Evolutionary conservation across 345 rosid genomes (phyloP), one percentile per base, ranked within the genome.

Genomic region (Isatis tinctoria): DNA sequence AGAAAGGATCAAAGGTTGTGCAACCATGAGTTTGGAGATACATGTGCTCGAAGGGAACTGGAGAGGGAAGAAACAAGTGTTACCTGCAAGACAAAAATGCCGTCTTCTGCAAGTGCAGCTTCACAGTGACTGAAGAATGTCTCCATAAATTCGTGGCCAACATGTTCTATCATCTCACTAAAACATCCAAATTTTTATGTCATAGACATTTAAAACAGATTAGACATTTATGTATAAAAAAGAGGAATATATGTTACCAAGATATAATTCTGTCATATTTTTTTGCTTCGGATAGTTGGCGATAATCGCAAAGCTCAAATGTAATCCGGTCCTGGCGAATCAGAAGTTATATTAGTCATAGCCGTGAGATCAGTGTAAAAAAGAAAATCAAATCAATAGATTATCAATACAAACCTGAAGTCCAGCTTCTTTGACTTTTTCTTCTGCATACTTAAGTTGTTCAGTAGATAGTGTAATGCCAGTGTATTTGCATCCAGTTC

Each of bases 161-260:
- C 96, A 53, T 80, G 80, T 83, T 90, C 97, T 35, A 93, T 32
- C 97, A 93, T 90, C 87, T 87, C 97, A n/a, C 98, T 90, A 87
- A 35, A 77, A 60, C 68, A 74, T 59, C 45, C 14, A 18, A 27
- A n/a, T 2, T 30, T 8, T 30, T 16, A 30, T n/a, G 18, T 27
- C 35, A n/a, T 4, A 8, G 12, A 30, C 39, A 30, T 39, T 30
- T 30, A n/a, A 56, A 8, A 56, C 8, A 54, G n/a, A n/a, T n/a
- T 56, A 56, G 0, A 16, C 6, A 30, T 7, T 6, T 9, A 28
- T 54, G 8, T 8, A 56, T 1, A n/a, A 30, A n/a, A 6, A 2
- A 18, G 13, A 6, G 35, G 13, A 27, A 27, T 1, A 53, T 12
- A 8, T 27, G 12, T 79, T 57, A 93, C 98, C 98, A 90, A 11